A percentile compares a stretch with the other conserved stretches of the same genome.
Conservation (phyloP, 306 rosid genomes). For the Cucumis hystrix region DNA sequence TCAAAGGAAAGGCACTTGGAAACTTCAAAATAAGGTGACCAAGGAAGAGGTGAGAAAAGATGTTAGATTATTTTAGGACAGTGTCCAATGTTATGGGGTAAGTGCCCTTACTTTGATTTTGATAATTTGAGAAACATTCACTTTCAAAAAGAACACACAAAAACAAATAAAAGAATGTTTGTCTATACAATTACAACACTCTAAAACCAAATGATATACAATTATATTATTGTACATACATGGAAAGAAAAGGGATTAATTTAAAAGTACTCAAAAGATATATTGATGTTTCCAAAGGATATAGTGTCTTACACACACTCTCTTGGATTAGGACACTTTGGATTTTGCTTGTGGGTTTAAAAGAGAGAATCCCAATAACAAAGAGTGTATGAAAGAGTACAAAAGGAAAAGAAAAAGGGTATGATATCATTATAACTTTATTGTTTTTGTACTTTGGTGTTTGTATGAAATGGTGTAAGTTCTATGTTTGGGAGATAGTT, state of each 20-base stretch:
- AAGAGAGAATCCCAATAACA: not conserved
- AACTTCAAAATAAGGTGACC: too few species aligned
- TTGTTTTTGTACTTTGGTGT: not conserved
- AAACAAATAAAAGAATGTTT: conserved; percentile 33
- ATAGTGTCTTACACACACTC: conserved; percentile 2
- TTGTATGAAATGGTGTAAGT: not conserved
- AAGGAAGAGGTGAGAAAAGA: not conserved
- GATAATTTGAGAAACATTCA: conserved; percentile 22
- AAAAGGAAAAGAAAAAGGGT: not conserved
- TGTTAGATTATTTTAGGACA: not conserved
- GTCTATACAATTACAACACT: conserved; percentile 16
- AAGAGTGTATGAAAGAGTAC: not conserved
- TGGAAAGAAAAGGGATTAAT: not conserved
- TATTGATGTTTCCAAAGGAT: not conserved
- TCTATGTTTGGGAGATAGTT: not conserved
- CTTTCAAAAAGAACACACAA: not conserved
- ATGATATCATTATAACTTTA: not conserved
- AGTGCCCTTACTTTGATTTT: not conserved
- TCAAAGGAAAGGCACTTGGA: too few species aligned
- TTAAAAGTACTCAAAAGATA: conserved; percentile 17
- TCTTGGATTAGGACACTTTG: not conserved
- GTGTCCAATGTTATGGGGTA: not conserved
- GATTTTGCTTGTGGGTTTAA: not conserved
- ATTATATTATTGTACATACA: too few species aligned
- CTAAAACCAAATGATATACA: too few species aligned